phyloP scores from a whole-genome alignment of 108 stramenopile genomes.

The Skeletonema costatum region DNA sequence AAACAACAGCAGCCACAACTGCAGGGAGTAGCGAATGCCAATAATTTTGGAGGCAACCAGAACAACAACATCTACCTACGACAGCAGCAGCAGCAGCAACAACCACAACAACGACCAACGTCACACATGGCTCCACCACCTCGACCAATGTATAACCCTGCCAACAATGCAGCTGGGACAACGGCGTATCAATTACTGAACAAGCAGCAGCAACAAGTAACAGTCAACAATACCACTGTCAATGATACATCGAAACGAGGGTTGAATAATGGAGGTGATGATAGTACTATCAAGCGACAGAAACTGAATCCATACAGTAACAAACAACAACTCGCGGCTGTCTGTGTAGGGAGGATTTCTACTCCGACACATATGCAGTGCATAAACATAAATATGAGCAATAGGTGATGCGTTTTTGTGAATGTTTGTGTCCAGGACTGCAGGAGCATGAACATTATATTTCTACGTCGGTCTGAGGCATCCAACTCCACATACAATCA shows the following conservation, averaged over 20 bases:
- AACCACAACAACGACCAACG: not conserved
- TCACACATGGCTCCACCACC: slow-evolving; percentile 23
- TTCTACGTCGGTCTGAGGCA: too few relatives aligned
- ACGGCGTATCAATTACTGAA: not conserved
- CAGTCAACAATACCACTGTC: not conserved
- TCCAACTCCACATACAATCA: too few relatives aligned
- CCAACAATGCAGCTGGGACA: not conserved
- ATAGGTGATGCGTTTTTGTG: too few relatives aligned
- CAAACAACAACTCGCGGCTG: slow-evolving; percentile 4
- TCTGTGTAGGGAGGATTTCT: not conserved
- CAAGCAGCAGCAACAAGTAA: not conserved
- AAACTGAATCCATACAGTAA: slow-evolving; percentile 36
- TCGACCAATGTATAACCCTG: slow-evolving; percentile 18
- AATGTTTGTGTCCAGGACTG: too few relatives aligned
- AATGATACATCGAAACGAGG: not conserved
- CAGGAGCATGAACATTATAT: too few relatives aligned
- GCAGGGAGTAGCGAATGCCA: not conserved
- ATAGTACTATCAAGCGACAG: slow-evolving; percentile 26
- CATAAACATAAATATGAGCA: too few relatives aligned
- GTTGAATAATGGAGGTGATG: not conserved
- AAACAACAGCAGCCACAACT: not conserved
- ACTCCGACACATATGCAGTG: too few relatives aligned
- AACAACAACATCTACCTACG: not conserved
- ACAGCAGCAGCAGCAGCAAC: not conserved
- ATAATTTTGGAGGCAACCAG: not conserved